phyloP scores from a whole-genome alignment of 2,329 filamentous ascomycete genomes.

The Ilyonectria robusta region DNA sequence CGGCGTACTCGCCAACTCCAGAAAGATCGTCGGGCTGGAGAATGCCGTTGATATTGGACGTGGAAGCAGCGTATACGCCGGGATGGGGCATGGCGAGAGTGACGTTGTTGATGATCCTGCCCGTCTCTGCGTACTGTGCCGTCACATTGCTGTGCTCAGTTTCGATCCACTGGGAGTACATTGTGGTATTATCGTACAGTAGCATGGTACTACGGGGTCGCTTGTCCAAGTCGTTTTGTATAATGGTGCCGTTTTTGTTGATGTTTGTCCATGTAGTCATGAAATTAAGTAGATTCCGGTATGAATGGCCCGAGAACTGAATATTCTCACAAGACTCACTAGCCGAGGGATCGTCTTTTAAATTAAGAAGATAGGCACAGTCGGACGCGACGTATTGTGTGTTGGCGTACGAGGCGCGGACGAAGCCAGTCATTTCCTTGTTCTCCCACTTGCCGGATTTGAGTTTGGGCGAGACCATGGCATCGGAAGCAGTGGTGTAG shows the following conservation, averaged over 20 bases:
- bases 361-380: slow-evolving; percentile 74
- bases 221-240: slow-evolving; percentile 55
- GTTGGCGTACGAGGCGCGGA: slow-evolving; percentile 76
- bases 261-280: slow-evolving; percentile 68
- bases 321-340: slow-evolving; percentile 76
- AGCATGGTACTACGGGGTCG: slow-evolving; percentile 75
- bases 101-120: slow-evolving; percentile 80
- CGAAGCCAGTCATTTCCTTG: slow-evolving; percentile 66
- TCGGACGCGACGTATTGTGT: slow-evolving; percentile 64
- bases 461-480: slow-evolving; percentile 81
- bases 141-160: slow-evolving; percentile 66
- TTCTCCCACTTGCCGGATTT: slow-evolving; percentile 68
- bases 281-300: slow-evolving; percentile 78
- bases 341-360: slow-evolving; percentile 56
- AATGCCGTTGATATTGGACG: slow-evolving; percentile 73
- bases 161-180: slow-evolving; percentile 79
- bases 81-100: slow-evolving; percentile 84
- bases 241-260: slow-evolving; percentile 59
- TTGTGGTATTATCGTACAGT: slow-evolving; percentile 80
- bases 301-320: slow-evolving; percentile 77
- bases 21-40: slow-evolving; percentile 76
- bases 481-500: slow-evolving; percentile 83
- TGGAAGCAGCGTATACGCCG: slow-evolving; percentile 75
- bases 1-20: slow-evolving; percentile 77
- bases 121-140: slow-evolving; percentile 61